Evolutionary conservation across 257 asterid species (phyloP).

Genomic region (Catharanthus roseus): DNA sequence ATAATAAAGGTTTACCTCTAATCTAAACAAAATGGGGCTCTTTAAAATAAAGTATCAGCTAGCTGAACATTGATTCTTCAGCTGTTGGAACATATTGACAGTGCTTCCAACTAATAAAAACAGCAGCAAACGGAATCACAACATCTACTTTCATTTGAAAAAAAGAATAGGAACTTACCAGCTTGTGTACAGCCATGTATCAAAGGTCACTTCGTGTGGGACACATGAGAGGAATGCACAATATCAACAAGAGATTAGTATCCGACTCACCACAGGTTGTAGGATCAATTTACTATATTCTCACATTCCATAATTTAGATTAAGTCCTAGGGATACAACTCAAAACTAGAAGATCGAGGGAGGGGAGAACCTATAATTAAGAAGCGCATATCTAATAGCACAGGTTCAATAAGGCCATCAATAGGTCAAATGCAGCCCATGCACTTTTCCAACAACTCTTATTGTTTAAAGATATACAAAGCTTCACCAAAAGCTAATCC

Average conservation of each 20-base stretch:
- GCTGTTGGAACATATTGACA: too few relatives aligned
- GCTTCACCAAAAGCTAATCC: slow-evolving; percentile 19
- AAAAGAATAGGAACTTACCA: too few relatives aligned
- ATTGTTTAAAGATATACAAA: slow-evolving; percentile 22
- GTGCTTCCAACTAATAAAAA: too few relatives aligned
- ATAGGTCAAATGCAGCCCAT: slow-evolving; percentile 1
- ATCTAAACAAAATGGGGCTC: too few relatives aligned
- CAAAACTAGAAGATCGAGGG: background rate
- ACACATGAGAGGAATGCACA: too few relatives aligned
- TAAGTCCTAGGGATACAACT: slow-evolving; percentile 3
- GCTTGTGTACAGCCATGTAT: background rate
- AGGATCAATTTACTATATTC: background rate
- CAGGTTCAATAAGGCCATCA: slow-evolving; percentile 18
- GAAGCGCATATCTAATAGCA: background rate
- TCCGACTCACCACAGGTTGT: background rate
- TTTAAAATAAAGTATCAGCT: too few relatives aligned
- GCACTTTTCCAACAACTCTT: slow-evolving; percentile 12
- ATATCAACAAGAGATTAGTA: too few relatives aligned
- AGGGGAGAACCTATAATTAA: background rate
- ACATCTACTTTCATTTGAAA: too few relatives aligned
- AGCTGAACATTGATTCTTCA: too few relatives aligned
- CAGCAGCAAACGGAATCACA: too few relatives aligned
- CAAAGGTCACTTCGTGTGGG: too few relatives aligned
- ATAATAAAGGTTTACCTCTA: too few relatives aligned
- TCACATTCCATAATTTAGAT: slow-evolving; percentile 10